A percentile compares a stretch with the other conserved stretches of the same genome.
Conservation (phyloP, 2,329 filamentous ascomycete genomes). For the Zasmidium citrigriseum region DNA sequence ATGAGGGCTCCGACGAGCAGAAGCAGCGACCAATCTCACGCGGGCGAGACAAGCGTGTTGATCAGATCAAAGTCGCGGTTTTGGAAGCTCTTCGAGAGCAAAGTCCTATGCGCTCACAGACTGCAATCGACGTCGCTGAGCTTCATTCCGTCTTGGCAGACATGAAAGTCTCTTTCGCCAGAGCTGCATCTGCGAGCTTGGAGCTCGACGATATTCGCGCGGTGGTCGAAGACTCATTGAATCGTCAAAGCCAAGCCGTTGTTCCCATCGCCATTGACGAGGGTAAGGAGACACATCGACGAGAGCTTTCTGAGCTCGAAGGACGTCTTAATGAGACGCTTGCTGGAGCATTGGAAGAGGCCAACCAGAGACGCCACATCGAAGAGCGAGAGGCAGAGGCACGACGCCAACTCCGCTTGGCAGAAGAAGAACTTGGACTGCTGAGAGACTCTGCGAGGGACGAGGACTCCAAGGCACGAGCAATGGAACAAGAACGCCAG, state of each 20-base stretch:
- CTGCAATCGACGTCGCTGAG: constrained; percentile 36
- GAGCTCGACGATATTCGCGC: constrained; percentile 46
- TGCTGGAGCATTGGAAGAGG: constrained; percentile 41
- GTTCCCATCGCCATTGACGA: constrained; percentile 32
- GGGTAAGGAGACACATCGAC: constrained; percentile 24
- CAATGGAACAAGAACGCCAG: constrained; percentile 45
- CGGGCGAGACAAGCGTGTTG: constrained; percentile 73
- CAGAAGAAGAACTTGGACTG: constrained; percentile 51
- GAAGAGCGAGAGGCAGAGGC: constrained; percentile 48
- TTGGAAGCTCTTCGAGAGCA: constrained; percentile 62
- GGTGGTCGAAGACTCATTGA: constrained; percentile 38
- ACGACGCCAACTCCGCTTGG: constrained; percentile 47
- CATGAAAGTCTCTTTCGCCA: constrained; percentile 50
- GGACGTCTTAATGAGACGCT: constrained; percentile 36
- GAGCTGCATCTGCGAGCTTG: constrained; percentile 46
- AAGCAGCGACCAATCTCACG: constrained; percentile 72
- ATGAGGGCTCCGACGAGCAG: constrained; percentile 61
- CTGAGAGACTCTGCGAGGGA: constrained; percentile 46
- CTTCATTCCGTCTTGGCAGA: constrained; percentile 50
- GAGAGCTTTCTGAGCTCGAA: constrained; percentile 33
- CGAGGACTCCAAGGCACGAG: constrained; percentile 43
- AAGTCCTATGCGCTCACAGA: constrained; percentile 26
- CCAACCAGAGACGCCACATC: constrained; percentile 43
- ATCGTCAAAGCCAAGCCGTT: constrained; percentile 30
- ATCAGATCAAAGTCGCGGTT: constrained; percentile 67